These are phyloP conservation scores for Kwoniella shandongensis DNA, from an alignment of 768 basidiomycete genomes.

Conservation along the genomic window DNA sequence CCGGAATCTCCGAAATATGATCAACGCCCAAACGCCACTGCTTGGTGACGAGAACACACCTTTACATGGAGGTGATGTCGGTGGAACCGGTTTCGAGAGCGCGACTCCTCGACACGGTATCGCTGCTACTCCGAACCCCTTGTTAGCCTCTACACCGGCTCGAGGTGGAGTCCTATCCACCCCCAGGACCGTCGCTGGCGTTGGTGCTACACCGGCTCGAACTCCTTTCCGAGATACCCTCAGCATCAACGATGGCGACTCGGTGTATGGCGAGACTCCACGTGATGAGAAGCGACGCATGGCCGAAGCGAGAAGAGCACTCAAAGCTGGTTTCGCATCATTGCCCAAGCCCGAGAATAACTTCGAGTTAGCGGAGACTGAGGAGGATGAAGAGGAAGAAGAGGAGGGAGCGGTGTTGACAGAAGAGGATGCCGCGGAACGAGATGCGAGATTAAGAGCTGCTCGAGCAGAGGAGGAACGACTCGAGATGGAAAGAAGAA, in stretches of 20 bases:
- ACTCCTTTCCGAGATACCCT: constrained; percentile 94
- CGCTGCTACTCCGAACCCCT: constrained; percentile 90
- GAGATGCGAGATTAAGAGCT: constrained; percentile 72
- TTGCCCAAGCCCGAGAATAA: constrained; percentile 95
- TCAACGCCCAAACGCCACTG: constrained; percentile 84
- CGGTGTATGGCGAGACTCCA: constrained; percentile 67
- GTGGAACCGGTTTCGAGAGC: constrained; percentile 88
- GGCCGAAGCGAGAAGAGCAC: constrained; percentile 68
- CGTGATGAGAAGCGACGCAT: constrained; percentile 68
- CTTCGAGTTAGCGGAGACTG: constrained; percentile 89
- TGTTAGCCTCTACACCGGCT: constrained; percentile 71
- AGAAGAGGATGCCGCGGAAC: constrained; percentile 88
- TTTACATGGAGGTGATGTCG: constrained; percentile 68
- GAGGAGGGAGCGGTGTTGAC: constrained; percentile 55
- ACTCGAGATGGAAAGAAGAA: constrained; percentile 76
- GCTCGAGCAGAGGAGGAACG: constrained; percentile 73
- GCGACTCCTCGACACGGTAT: constrained; percentile 91
- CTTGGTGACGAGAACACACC: constrained; percentile 98
- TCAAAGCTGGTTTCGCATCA: constrained; percentile 75
- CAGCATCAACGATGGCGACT: constrained; percentile 75
- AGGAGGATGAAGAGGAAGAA: constrained; percentile 68
- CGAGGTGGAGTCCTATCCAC: constrained; percentile 61
- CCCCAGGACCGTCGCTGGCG: constrained; percentile 56
- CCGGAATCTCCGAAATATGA: constrained; percentile 91
- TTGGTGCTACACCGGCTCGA: constrained; percentile 72